Conservation (phyloP, 78 protist species). For the Dictyostelium discoideum region DNA sequence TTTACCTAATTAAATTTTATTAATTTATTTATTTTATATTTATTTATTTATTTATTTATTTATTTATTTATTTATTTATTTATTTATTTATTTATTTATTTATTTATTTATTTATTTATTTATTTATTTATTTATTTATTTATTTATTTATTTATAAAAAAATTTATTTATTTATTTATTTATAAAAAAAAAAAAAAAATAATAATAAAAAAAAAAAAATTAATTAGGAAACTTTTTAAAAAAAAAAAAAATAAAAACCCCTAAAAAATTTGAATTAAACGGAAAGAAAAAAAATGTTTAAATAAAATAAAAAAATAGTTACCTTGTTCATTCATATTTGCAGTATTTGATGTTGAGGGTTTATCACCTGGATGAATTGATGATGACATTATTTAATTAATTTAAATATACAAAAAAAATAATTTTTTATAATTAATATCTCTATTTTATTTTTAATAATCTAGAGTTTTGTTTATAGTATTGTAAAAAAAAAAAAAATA, state of each 20-base stretch:
- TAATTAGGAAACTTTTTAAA: no score
- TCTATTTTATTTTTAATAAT: neutral
- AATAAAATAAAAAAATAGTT: neutral
- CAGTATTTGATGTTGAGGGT: slow-evolving; percentile 25
- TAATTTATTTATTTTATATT: no score
- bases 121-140: no score
- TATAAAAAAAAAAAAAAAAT: no score
- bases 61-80: no score
- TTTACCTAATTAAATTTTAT: neutral
- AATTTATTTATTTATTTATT: no score
- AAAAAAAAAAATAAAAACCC: neutral
- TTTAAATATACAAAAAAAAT: neutral
- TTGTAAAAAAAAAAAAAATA: neutral
- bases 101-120: no score
- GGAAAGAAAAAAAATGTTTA: neutral
- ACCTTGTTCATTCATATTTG: slow-evolving; percentile 53
- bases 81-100: no score
- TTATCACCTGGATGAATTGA: slow-evolving; percentile 76
- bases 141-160: no score
- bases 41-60: neutral
- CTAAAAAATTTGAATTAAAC: neutral
- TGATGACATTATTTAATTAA: neutral
- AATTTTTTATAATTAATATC: neutral
- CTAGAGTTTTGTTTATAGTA: neutral
- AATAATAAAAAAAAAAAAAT: no score